Evolutionary conservation across 176 grass and related monocot genomes (phyloP), one percentile per base, ranked within the genome.

Genomic region (Neostapfia colusana): DNA sequence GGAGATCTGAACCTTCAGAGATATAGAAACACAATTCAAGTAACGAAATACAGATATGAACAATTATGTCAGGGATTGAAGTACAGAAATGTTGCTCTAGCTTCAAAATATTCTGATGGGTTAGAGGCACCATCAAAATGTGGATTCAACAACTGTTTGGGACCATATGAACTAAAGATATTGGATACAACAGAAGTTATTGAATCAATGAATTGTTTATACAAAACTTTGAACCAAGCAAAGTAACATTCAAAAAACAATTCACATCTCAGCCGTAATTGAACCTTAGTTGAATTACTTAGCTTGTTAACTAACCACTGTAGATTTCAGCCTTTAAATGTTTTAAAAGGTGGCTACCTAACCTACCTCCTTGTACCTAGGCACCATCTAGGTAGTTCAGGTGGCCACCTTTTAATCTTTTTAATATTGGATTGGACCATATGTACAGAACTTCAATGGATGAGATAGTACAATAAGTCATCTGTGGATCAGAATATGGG

Each of bases 1-100:
- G 40, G 79, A 92, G 75, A 89, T 86, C 8, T 84, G 78, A 63
- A 93, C 90, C 90, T 89, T 67, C 39, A 79, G 24, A 79, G 20
- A 49, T 36, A 39, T 41, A 45, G 35, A 63, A 72, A 49, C 34
- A 81, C 31, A 69, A 55, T 15, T 8, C 42, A 58, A 49, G 67
- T 58, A 36, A 69, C 48, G 15, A 46, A 66, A 31, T 16, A 28
- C 17, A 60, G 42, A 24, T 8, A 77, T 58, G 8, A 77, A 76
- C 20, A 77, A 41, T 45, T 17, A 39, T 54, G 37, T 48, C 23
- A 80, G 56, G 67, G 2, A 41, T 70, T 3, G 12, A 31, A 69
- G 5, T 10, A 28, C 17, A 43, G 11, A 31, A 81, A 42, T 34
- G 25, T 14, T 17, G 13, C 34, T 48, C 42, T 31, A 70, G 63